phyloP scores from a whole-genome alignment of 192 early-diverging fungal species.

The Rhizophagus prolifer region DNA sequence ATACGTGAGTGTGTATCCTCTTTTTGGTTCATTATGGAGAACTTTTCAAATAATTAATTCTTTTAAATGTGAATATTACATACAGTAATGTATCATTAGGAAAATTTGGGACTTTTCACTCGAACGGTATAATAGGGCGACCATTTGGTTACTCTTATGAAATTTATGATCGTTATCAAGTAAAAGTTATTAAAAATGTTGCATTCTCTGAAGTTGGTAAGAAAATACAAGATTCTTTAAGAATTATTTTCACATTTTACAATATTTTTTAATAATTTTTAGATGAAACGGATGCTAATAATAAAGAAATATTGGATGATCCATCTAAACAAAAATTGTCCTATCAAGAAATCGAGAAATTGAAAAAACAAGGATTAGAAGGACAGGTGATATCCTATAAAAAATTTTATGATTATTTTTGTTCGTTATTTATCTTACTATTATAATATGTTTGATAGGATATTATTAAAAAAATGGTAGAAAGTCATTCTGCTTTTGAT shows the following conservation, averaged over 20 bases:
- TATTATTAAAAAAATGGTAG: conserved; percentile 78
- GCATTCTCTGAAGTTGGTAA: conserved; percentile 42
- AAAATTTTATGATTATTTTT: background rate
- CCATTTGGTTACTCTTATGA: conserved; percentile 84
- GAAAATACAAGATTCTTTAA: conserved; percentile 8
- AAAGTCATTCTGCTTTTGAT: conserved; percentile 82
- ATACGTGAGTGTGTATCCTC: conserved; percentile 41
- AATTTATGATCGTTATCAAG: conserved; percentile 64
- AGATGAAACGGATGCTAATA: conserved; percentile 79
- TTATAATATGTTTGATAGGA: conserved; percentile 39
- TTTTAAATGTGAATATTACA: conserved; percentile 24
- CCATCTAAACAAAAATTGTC: conserved; percentile 75
- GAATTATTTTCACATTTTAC: background rate
- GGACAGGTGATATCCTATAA: conserved; percentile 52
- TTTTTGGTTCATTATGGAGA: background rate
- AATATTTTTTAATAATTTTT: background rate
- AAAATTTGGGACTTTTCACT: conserved; percentile 88
- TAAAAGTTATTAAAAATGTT: conserved; percentile 37
- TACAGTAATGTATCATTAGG: conserved; percentile 67
- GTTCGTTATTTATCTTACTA: background rate
- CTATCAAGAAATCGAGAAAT: conserved; percentile 75
- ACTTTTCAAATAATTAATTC: background rate
- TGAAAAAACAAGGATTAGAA: conserved; percentile 71
- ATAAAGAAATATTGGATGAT: conserved; percentile 78
- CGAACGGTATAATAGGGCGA: conserved; percentile 77